Percentiles rank a stretch among this genome's conserved stretches.
Evolutionary conservation across 352 stramenopile species (phyloP).

Genomic region (Globisporangium heterothallicum): DNA sequence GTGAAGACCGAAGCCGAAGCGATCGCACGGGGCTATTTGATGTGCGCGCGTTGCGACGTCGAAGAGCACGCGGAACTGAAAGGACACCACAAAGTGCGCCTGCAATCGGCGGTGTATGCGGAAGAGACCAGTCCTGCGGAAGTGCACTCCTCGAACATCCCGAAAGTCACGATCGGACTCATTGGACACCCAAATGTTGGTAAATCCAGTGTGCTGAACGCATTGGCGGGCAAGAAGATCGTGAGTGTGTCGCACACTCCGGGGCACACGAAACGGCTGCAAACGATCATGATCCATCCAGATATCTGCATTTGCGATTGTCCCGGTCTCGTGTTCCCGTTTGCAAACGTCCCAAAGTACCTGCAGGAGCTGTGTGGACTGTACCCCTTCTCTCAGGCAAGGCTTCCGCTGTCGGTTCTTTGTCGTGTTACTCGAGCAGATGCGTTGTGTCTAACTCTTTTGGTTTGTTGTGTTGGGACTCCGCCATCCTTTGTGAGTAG

Average conservation of each 20-base stretch:
- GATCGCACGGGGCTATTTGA: constrained; percentile 51
- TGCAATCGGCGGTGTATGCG: constrained; percentile 26
- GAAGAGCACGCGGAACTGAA: constrained; percentile 65
- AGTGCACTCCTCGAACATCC: constrained; percentile 34
- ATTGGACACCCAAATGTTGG: constrained; percentile 87
- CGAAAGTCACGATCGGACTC: constrained; percentile 77
- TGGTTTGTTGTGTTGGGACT: too few relatives aligned
- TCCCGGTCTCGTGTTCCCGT: constrained; percentile 81
- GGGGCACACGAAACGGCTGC: constrained; percentile 82
- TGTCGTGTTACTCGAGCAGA: too few relatives aligned
- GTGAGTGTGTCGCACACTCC: constrained; percentile 84
- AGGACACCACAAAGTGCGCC: constrained; percentile 46
- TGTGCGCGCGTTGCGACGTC: constrained; percentile 62
- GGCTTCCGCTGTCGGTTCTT: too few relatives aligned
- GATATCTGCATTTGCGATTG: constrained; percentile 87
- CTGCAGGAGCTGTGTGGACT: constrained; percentile 78
- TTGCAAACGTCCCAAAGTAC: constrained; percentile 74
- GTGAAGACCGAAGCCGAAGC: constrained; percentile 51
- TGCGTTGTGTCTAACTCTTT: too few relatives aligned
- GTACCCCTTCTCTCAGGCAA: constrained; percentile 79
- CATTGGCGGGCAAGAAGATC: constrained; percentile 81
- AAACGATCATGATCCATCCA: constrained; percentile 77
- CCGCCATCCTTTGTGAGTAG: too few relatives aligned
- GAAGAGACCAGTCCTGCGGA: constrained; percentile 20
- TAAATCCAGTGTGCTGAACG: constrained; percentile 86